These are phyloP conservation scores for Phytophthora aleatoria DNA, from an alignment of 352 stramenopile species.

Conservation along the genomic window DNA sequence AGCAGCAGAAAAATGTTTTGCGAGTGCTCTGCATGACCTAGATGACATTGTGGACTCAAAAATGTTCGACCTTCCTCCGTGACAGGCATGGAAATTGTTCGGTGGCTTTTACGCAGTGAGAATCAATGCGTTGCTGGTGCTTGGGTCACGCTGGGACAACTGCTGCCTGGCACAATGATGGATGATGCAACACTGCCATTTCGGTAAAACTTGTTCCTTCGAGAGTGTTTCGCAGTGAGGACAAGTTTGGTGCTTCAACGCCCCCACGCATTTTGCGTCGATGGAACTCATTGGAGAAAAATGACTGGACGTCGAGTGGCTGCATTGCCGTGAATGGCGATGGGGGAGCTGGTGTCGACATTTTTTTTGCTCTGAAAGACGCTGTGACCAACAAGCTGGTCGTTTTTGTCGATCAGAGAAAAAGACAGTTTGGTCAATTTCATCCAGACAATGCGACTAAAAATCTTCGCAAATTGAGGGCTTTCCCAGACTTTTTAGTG, in stretches of 20 bases:
- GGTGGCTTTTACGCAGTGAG: conserved; percentile 40
- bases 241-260: neutral
- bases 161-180: conserved; percentile 18
- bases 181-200: neutral
- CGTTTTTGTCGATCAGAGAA: conserved; percentile 24
- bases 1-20: conserved; percentile 1
- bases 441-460: conserved; percentile 4
- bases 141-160: conserved; percentile 27
- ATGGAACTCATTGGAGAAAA: neutral
- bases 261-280: neutral
- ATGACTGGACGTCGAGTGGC: conserved; percentile 26
- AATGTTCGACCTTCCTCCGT: conserved; percentile 6
- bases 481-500: conserved; percentile 6
- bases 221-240: neutral
- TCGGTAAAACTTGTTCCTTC: conserved; percentile 5
- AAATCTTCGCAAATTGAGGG: conserved; percentile 20
- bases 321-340: conserved; percentile 37
- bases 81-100: conserved; percentile 29
- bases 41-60: neutral
- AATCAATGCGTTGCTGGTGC: conserved; percentile 38
- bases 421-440: conserved; percentile 8
- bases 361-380: conserved; percentile 39
- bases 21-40: conserved; percentile 2
- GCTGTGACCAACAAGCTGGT: conserved; percentile 2
- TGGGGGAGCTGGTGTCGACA: conserved; percentile 29